phyloP scores from a whole-genome alignment of 2,329 filamentous ascomycete species.

The Boeremia exigua region DNA sequence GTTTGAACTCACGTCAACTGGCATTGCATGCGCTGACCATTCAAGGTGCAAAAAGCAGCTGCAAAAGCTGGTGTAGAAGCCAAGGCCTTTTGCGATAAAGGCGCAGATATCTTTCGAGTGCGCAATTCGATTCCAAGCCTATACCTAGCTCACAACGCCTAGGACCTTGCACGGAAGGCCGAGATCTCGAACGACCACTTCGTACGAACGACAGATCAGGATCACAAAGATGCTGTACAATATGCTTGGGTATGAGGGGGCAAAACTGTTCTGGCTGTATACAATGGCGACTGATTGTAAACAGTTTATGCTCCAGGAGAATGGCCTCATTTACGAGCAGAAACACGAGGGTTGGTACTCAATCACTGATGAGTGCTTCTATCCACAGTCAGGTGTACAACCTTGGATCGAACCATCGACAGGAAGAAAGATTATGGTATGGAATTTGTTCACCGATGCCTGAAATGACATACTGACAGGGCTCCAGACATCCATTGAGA shows the following conservation, averaged over 20 bases:
- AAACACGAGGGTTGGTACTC: conserved; percentile 97
- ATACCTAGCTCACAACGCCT: conserved; percentile 16
- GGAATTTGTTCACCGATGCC: not conserved
- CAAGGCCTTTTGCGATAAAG: conserved; percentile 87
- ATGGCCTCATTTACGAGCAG: conserved; percentile 79
- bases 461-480: conserved; percentile 19
- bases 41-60: conserved; percentile 83
- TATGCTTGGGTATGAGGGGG: conserved; percentile 74
- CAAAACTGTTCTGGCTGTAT: not conserved
- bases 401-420: conserved; percentile 78
- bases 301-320: conserved; percentile 72
- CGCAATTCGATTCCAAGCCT: conserved; percentile 6
- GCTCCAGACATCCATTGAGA: conserved; percentile 72
- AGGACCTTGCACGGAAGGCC: conserved; percentile 71
- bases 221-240: conserved; percentile 83
- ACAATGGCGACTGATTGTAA: conserved; percentile 27
- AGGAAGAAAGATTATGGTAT: conserved; percentile 78
- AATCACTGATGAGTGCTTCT: conserved; percentile 95
- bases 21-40: conserved; percentile 3
- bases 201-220: conserved; percentile 85
- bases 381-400: conserved; percentile 77
- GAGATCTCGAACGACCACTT: conserved; percentile 83
- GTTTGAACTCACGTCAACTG: conserved; percentile 35
- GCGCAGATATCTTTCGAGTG: conserved; percentile 77
- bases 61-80: conserved; percentile 71